A percentile compares a stretch with the other conserved stretches of the same genome.
phyloP scores from a whole-genome alignment of 139 green algal species.

The Asterochloris erici region DNA sequence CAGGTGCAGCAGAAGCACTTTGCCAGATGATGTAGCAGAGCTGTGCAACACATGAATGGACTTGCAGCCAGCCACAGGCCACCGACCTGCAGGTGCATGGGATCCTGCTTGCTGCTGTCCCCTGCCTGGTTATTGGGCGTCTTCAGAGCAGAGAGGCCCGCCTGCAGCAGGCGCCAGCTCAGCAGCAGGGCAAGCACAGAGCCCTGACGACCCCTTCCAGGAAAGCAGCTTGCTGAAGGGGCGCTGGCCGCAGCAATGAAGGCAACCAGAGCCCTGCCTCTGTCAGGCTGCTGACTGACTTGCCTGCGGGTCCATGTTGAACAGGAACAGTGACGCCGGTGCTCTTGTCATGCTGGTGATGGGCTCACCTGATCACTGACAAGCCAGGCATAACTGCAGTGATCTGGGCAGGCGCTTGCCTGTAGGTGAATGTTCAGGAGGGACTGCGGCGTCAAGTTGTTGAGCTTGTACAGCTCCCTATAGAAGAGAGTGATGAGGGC shows the following conservation, averaged over 20 bases:
- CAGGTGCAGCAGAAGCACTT: too few relatives aligned
- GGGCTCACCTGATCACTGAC: too few relatives aligned
- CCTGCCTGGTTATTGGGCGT: constrained; percentile 51
- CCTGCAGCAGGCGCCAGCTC: constrained; percentile 34
- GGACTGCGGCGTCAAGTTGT: constrained; percentile 69
- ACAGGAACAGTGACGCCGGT: too few relatives aligned
- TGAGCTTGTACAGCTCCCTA: constrained; percentile 74
- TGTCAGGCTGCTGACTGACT: too few relatives aligned
- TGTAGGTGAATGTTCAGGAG: constrained; percentile 78
- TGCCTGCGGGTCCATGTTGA: too few relatives aligned
- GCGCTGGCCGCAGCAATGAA: not conserved
- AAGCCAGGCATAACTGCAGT: not conserved
- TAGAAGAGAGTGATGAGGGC: constrained; percentile 64
- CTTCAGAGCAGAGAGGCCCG: constrained; percentile 84
- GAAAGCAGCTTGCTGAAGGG: too few relatives aligned
- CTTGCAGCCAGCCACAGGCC: constrained; percentile 34
- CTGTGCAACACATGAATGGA: not conserved
- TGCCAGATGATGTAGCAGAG: too few relatives aligned
- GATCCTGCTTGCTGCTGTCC: constrained; percentile 64
- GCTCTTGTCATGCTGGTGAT: too few relatives aligned
- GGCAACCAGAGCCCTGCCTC: not conserved
- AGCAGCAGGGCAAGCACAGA: too few relatives aligned
- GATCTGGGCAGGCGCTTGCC: constrained; percentile 1
- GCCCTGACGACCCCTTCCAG: too few relatives aligned
- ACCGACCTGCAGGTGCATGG: constrained; percentile 58